Conservation (phyloP, 192 early-diverging fungal genomes). For the Coemansia biformis region DNA sequence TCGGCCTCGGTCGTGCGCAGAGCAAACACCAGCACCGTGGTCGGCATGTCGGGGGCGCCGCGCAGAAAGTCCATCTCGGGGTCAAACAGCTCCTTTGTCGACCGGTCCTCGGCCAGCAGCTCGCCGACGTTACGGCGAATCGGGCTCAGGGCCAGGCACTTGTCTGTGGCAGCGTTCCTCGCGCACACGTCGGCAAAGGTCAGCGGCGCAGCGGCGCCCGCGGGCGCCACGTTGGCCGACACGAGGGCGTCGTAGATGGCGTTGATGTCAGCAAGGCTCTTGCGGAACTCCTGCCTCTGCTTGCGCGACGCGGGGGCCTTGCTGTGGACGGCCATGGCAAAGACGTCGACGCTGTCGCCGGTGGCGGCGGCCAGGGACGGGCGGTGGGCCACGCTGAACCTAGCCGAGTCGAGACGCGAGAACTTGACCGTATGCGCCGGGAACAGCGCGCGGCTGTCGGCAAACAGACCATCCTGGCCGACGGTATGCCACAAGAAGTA, state of each 20-base stretch:
- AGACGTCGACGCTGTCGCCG: conserved; percentile 21
- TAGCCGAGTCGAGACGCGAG: conserved; percentile 8
- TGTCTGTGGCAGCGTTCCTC: conserved; percentile 31
- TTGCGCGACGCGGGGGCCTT: conserved; percentile 3
- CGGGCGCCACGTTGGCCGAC: not conserved
- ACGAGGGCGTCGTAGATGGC: conserved; percentile 20
- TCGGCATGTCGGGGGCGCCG: conserved; percentile 27
- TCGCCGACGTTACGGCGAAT: conserved; percentile 22
- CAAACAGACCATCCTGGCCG: conserved; percentile 62
- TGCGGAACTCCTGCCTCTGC: conserved; percentile 33
- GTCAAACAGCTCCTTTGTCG: conserved; percentile 26
- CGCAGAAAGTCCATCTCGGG: conserved; percentile 47
- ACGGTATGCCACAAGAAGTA: conserved; percentile 69
- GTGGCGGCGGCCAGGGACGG: not conserved
- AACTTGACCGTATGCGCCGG: conserved; percentile 25
- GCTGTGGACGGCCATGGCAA: conserved; percentile 26
- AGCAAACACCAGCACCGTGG: conserved; percentile 42
- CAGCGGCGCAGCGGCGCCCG: not conserved
- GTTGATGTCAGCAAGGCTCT: conserved; percentile 19
- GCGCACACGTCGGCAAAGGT: conserved; percentile 44
- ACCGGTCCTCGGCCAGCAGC: conserved; percentile 13
- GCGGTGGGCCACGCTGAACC: conserved; percentile 15
- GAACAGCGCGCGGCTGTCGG: conserved; percentile 20
- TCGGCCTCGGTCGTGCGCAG: conserved; percentile 18
- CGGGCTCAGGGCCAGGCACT: conserved; percentile 59